Evolutionary conservation across 306 rosid species (phyloP), one percentile per base, ranked within the genome.

Genomic region (Styphnolobium japonicum): DNA sequence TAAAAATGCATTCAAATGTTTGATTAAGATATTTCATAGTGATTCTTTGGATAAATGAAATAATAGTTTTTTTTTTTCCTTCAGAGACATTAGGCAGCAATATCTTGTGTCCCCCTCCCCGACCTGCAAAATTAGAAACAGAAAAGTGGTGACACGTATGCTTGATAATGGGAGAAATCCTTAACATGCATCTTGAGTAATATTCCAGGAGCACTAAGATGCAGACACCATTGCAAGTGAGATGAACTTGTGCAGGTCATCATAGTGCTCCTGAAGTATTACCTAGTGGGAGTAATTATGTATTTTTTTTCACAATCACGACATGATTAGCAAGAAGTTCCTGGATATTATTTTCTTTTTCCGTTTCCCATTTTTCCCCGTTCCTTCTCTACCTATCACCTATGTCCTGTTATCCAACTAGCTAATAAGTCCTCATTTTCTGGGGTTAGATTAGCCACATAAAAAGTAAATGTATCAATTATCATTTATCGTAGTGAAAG

Each of bases 41-140:
- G 49, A 85, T 74, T 83, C 79, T 78, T 86, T 76, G 60, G 45
- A 43, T 68, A 37, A 55, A 43, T 76, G 83, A 46, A 76, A 67
- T 69, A 62, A 82, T n/a, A 68, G 37, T 4, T 15, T 1, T 42
- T 11, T 40, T 65, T 53, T 36, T 8, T 27, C 11, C n/a, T n/a
- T 53, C 53, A n/a, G 11, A 11, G 37, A 43, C 73, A 45, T 23
- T 25, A 37, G n/a, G n/a, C n/a, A n/a, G 22, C 36, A 23, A 43
- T 16, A 14, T 65, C 39, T 11, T 45, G 27, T 43, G 27, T 43
- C 42, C 12, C 22, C 39, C 39, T 10, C 11, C 64, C 14, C 29
- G 8, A 4, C 52, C 18, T 45, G 52, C 55, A 48, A 7, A 22
- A 23, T 57, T 10, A 62, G 22, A 15, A 62, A 63, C 29, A 34